These are phyloP conservation scores for Entelexis paramagnoliae DNA, from an alignment of 1,139 yeast species.

Conservation along the genomic window DNA sequence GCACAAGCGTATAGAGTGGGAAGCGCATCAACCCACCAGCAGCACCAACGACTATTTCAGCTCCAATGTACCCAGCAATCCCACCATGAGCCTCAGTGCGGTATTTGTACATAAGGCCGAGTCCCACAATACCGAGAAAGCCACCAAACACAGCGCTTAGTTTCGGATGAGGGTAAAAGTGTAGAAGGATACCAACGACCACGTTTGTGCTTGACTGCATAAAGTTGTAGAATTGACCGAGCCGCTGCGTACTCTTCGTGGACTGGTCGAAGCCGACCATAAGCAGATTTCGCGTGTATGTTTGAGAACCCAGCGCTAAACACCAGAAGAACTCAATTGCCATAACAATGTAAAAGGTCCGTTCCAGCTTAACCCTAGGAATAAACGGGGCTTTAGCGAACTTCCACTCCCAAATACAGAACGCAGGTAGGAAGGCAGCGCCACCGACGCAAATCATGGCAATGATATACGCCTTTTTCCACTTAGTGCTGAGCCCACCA, in stretches of 20 bases:
- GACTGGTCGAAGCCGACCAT: conserved; percentile 53
- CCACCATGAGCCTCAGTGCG: conserved; percentile 33
- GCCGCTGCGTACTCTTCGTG: conserved; percentile 54
- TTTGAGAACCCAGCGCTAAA: conserved; percentile 56
- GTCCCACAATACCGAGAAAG: conserved; percentile 43
- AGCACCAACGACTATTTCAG: conserved; percentile 55
- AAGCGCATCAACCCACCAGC: conserved; percentile 66
- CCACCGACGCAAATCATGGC: conserved; percentile 56
- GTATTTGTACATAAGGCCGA: conserved; percentile 44
- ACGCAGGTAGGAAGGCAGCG: conserved; percentile 44
- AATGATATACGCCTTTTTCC: conserved; percentile 48
- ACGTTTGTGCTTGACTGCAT: conserved; percentile 56
- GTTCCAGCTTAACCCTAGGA: conserved; percentile 47
- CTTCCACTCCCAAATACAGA: conserved; percentile 44
- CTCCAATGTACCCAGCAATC: conserved; percentile 52
- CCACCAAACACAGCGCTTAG: conserved; percentile 51
- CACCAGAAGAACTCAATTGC: conserved; percentile 45
- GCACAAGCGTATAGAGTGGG: conserved; percentile 54
- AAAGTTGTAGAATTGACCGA: conserved; percentile 47
- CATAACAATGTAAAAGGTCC: conserved; percentile 58
- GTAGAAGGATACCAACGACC: conserved; percentile 44
- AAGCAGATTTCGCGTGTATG: conserved; percentile 52
- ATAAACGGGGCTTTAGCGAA: conserved; percentile 45
- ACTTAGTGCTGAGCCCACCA: conserved; percentile 44
- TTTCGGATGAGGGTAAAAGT: conserved; percentile 36